Base-by-base conservation (phyloP, 169 alveolate species). In the Eimeria brunetti region DNA sequence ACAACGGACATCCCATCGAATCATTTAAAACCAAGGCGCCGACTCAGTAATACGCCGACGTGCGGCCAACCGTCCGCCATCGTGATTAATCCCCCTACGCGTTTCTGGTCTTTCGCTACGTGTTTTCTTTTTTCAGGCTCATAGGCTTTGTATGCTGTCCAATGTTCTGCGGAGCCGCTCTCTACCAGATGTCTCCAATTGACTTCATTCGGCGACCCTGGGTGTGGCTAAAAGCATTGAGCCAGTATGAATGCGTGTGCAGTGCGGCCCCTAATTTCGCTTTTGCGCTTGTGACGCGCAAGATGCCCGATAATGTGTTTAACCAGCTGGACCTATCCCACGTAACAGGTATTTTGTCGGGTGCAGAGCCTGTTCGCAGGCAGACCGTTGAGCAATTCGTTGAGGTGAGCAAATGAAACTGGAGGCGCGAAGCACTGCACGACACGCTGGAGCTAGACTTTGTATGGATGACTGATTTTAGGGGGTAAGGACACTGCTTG, bases 241-340 rank as follows among this genome's bases (percentile, higher is more conserved):
- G 95, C 76, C 92, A 96, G 69, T 96, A 96, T 83, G 93, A 96
- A 24, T 96, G 97, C 91, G 80, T 91, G 36, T 86, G 94, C 89
- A 89, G 97, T 80, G 98, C 96, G 16, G 98, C 98, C 30, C 98
- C 98, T 38, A 97, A 97, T 73, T 97, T 97, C 88, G 98, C 97
- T n/a, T 97, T 96, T 62, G 98, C 95, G 58, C 95, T 97, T 41
- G 96, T 94, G n/a, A 78, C 97, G 4, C 83, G 97, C 71, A 97
- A 97, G 51, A 97, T 96, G 94, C 95, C 98, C 18, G 97, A 91
- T 12, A 81, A 38, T 30, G 94, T 91, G 71, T 90, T 62, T 58
- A 89, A 58, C 51, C 95, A 92, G 60, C 95, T 96, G 38, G 97
- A 97, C 71, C 95, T 97, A 38, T 90, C 93, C 84, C 97, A 85